Conservation (phyloP, 192 early-diverging fungal species). For the Glomus cerebriforme region DNA sequence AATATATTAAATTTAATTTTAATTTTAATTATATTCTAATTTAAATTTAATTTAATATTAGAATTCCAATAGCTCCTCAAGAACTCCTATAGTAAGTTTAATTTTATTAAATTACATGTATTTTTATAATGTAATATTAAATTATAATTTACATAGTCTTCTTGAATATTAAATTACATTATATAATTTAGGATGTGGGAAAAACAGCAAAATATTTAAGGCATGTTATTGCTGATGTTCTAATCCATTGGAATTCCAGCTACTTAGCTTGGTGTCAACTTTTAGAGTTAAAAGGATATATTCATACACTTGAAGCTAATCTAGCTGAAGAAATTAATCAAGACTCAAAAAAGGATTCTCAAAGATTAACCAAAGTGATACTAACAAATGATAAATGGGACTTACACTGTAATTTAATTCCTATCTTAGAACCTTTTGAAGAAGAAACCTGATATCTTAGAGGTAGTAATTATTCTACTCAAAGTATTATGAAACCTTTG, state of each 20-base stretch:
- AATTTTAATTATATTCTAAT: too few relatives aligned
- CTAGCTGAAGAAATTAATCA: neutral
- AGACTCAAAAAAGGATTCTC: constrained; percentile 2
- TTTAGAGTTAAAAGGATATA: neutral
- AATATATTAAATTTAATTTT: too few relatives aligned
- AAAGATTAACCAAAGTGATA: neutral
- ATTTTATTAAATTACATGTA: too few relatives aligned
- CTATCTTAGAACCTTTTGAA: neutral
- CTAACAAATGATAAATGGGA: neutral
- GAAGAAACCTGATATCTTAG: neutral
- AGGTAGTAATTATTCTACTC: neutral
- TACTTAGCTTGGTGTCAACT: neutral
- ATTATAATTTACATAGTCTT: too few relatives aligned
- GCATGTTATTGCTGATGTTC: neutral
- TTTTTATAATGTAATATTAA: too few relatives aligned
- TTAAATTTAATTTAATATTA: too few relatives aligned
- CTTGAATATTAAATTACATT: too few relatives aligned
- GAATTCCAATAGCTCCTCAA: too few relatives aligned
- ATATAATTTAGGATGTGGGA: too few relatives aligned
- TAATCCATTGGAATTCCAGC: neutral
- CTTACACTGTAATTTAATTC: neutral
- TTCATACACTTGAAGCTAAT: neutral
- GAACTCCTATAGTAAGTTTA: too few relatives aligned
- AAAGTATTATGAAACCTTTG: neutral
- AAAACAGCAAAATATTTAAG: neutral